Evolutionary conservation across 2,329 filamentous ascomycete species (phyloP), one percentile per base, ranked within the genome.

Genomic region (Thermothelomyces thermophilus): DNA sequence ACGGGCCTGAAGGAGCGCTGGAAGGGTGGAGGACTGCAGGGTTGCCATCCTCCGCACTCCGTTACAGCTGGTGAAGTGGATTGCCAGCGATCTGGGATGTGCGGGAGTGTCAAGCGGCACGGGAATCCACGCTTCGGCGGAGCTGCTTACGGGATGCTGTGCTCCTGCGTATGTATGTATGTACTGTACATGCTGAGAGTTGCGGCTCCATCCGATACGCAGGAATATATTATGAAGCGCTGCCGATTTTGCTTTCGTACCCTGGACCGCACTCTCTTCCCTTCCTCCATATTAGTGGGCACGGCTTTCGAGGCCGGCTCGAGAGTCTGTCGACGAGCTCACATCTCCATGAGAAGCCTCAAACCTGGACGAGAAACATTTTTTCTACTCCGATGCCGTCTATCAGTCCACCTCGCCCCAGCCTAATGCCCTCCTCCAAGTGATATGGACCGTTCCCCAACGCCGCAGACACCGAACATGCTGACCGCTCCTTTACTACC

Each of bases 401-500:
- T 50, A 50, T 53, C 50, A 48, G 26, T 26, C 41, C 19, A 26
- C 24, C 39, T 46, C 46, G 41, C 42, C 49, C 45, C 24, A 49
- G 42, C 46, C 50, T 41, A 49, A 48, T 52, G 34, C 45, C 26
- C 24, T 19, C 14, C 50, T 37, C 20, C 20, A 41, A 42, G 46
- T 45, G 50, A 49, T 49, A 42, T 49, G 50, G 47, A 45, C 41
- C 41, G 28, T 37, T 40, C 36, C 53, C 50, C 46, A 55, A 55
- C 53, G 53, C 53, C 52, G 10, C 49, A 35, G 49, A 52, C 52
- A 55, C 52, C 53, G 41, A 52, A 52, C 47, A 55, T 52, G 53
- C 53, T 50, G 44, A 50, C 46, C 50, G 46, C 44, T 22, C 22
- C 39, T 24, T 26, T 24, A 37, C 42, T 46, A 52, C 16, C 53